phyloP scores from a whole-genome alignment of 306 rosid species.

The Begonia fuchsioides region DNA sequence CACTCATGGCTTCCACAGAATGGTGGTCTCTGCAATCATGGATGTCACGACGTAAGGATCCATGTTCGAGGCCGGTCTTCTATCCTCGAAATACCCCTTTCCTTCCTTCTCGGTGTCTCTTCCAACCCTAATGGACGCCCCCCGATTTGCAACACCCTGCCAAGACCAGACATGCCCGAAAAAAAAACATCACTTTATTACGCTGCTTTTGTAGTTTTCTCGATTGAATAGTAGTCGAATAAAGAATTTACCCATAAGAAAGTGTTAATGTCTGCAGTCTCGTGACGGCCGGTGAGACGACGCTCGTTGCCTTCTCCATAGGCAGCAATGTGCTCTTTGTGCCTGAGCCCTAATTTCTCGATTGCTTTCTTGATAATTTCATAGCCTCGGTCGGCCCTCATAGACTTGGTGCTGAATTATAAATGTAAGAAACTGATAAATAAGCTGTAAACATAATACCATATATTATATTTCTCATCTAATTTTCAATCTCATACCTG shows the following conservation, averaged over 20 bases:
- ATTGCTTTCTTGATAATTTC: slow-evolving; percentile 45
- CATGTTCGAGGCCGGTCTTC: slow-evolving; percentile 79
- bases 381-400: slow-evolving; percentile 44
- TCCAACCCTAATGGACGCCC: slow-evolving; percentile 58
- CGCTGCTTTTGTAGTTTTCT: too few species aligned
- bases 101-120: slow-evolving; percentile 55
- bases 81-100: slow-evolving; percentile 58
- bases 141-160: slow-evolving; percentile 69
- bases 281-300: slow-evolving; percentile 48
- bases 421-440: too few species aligned
- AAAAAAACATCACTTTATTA: neutral
- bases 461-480: too few species aligned
- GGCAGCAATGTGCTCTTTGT: slow-evolving; percentile 47
- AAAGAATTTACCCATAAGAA: slow-evolving; percentile 43
- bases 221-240: too few species aligned
- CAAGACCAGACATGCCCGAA: neutral
- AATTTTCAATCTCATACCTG: slow-evolving; percentile 17
- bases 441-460: too few species aligned
- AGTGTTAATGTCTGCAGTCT: too few species aligned
- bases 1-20: slow-evolving; percentile 46
- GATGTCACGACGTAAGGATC: slow-evolving; percentile 63
- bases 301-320: slow-evolving; percentile 65
- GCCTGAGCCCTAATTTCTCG: slow-evolving; percentile 32
- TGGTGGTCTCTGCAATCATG: slow-evolving; percentile 59
- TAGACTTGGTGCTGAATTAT: slow-evolving; percentile 38